phyloP scores from a whole-genome alignment of 768 basidiomycete genomes.

The Termitomyces sp. region DNA sequence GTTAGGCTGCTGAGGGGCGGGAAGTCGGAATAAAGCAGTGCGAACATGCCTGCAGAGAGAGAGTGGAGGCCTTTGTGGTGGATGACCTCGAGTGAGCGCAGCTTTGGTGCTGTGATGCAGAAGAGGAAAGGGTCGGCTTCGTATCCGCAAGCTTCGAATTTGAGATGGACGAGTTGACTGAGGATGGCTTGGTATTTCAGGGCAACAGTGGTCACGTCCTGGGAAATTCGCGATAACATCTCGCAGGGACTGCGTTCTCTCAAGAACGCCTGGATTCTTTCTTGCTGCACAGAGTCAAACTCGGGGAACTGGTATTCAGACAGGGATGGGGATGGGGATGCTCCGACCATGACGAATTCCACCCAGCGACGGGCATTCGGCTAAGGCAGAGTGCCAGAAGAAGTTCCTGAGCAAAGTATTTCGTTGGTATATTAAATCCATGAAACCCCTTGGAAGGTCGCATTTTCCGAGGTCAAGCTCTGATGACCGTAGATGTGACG shows the following conservation, averaged over 20 bases:
- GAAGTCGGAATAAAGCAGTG: not conserved
- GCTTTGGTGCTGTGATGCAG: not conserved
- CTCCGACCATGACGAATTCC: too few relatives aligned
- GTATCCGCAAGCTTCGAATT: not conserved
- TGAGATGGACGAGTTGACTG: conserved; percentile 1
- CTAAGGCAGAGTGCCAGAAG: not conserved
- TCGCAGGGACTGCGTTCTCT: not conserved
- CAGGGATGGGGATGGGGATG: not conserved
- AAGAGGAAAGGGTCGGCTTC: conserved; percentile 1
- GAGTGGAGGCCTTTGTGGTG: not conserved
- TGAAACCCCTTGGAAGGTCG: not conserved
- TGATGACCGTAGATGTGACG: not conserved
- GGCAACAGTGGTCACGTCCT: not conserved
- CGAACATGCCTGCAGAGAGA: not conserved
- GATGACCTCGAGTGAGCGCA: not conserved
- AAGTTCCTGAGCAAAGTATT: not conserved
- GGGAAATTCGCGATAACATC: not conserved
- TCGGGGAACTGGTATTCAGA: not conserved
- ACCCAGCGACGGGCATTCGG: not conserved
- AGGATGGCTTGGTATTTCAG: not conserved
- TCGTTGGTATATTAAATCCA: not conserved
- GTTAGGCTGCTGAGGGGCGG: not conserved
- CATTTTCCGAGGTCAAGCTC: not conserved
- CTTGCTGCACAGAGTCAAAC: not conserved
- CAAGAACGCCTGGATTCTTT: not conserved